Evolutionary conservation across 257 asterid species (phyloP).

Genomic region (Plectranthus barbatus): DNA sequence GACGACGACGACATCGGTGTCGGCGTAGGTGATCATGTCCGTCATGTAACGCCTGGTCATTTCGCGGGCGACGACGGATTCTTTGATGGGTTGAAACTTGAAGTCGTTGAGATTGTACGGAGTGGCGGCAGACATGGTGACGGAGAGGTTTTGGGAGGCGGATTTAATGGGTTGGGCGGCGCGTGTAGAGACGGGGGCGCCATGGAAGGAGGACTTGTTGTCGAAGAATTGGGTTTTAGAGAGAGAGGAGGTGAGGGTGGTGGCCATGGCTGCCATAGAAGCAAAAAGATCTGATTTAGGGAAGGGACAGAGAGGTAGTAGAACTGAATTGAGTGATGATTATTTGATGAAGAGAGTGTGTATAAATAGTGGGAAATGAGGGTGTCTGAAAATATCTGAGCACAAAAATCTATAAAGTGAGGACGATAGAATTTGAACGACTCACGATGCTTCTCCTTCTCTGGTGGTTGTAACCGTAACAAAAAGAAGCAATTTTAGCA

Average conservation of each 20-base stretch:
- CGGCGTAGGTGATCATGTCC: slow-evolving; percentile 84
- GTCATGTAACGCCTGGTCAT: slow-evolving; percentile 85
- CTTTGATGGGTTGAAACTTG: slow-evolving; percentile 60
- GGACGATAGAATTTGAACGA: slow-evolving; percentile 48
- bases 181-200: slow-evolving; percentile 34
- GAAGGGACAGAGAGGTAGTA: background rate
- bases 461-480: no score
- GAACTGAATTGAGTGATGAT: background rate
- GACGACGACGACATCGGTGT: slow-evolving; percentile 68
- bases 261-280: slow-evolving; percentile 73
- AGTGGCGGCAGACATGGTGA: slow-evolving; percentile 46
- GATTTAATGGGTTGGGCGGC: slow-evolving; percentile 35
- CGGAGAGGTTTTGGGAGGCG: slow-evolving; percentile 13
- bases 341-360: background rate
- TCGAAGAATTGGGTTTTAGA: slow-evolving; percentile 47
- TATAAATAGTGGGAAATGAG: background rate
- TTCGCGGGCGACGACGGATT: slow-evolving; percentile 72
- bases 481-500: no score
- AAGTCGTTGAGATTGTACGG: slow-evolving; percentile 46
- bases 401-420: background rate
- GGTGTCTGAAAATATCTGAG: slow-evolving; percentile 25
- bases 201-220: slow-evolving; percentile 51
- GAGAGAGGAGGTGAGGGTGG: slow-evolving; percentile 47
- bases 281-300: background rate
- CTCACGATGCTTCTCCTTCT: slow-evolving; percentile 21